A percentile compares a stretch with the other conserved stretches of the same genome.
Evolutionary conservation across 2,329 filamentous ascomycete species (phyloP).

Genomic region (Dothistroma pini): DNA sequence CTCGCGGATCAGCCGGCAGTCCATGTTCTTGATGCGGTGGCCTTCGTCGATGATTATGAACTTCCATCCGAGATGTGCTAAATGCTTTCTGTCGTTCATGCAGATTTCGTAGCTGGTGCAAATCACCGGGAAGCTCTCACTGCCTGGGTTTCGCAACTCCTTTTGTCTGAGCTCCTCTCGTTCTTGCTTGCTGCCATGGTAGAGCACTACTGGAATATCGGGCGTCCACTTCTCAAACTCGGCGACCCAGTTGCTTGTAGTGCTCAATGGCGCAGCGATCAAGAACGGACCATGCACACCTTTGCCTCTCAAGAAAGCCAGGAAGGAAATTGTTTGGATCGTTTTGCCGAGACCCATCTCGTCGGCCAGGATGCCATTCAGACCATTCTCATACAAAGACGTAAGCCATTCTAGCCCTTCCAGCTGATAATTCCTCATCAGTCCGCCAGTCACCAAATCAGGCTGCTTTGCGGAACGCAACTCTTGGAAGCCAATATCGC

Average conservation of each 20-base stretch:
- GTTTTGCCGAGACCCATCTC: conserved; percentile 96
- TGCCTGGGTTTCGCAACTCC: conserved; percentile 66
- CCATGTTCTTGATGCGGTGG: conserved; percentile 94
- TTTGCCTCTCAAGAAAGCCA: conserved; percentile 82
- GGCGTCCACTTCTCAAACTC: conserved; percentile 92
- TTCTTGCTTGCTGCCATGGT: conserved; percentile 78
- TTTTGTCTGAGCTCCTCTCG: conserved; percentile 71
- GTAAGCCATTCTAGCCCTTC: conserved; percentile 93
- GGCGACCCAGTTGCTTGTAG: conserved; percentile 91
- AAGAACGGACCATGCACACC: conserved; percentile 86
- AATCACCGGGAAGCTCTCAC: conserved; percentile 78
- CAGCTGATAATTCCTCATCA: conserved; percentile 90
- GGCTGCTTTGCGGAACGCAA: conserved; percentile 82
- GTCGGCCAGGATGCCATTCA: conserved; percentile 87
- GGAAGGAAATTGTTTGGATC: conserved; percentile 81
- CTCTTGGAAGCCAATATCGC: conserved; percentile 62
- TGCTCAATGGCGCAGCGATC: conserved; percentile 86
- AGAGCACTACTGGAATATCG: conserved; percentile 79
- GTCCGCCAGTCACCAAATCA: conserved; percentile 75
- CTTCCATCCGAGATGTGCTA: conserved; percentile 87
- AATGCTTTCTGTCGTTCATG: conserved; percentile 76
- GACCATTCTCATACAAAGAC: conserved; percentile 77
- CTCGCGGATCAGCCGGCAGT: conserved; percentile 86
- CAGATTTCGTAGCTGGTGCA: conserved; percentile 97
- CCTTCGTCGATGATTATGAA: conserved; percentile 99